These are phyloP conservation scores for Akanthomyces uredinophilus DNA, from an alignment of 2,329 filamentous ascomycete genomes.

Conservation along the genomic window DNA sequence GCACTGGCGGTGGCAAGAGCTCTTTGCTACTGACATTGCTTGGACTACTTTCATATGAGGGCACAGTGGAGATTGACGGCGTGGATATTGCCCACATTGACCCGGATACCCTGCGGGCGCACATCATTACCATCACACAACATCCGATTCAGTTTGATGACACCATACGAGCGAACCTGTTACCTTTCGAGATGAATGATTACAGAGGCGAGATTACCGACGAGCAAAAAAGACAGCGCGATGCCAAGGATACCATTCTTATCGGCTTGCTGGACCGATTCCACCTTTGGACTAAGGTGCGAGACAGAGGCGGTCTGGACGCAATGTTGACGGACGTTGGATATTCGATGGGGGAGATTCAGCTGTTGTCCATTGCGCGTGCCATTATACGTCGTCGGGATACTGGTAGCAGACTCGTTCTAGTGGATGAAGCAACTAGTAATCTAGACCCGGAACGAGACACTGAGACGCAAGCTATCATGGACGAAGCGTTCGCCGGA, in stretches of 20 bases:
- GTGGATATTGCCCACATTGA: constrained; percentile 35
- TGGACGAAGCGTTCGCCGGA: background rate
- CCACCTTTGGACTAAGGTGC: background rate
- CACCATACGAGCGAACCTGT: constrained; percentile 37
- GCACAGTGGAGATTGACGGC: constrained; percentile 36
- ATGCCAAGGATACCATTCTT: background rate
- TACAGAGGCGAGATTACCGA: background rate
- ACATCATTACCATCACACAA: constrained; percentile 40
- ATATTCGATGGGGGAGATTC: background rate
- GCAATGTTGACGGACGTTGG: background rate
- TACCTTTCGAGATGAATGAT: background rate
- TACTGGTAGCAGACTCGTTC: background rate
- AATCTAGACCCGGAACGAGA: background rate
- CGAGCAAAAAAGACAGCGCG: background rate
- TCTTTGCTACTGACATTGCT: background rate
- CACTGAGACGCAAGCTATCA: background rate
- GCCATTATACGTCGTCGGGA: background rate
- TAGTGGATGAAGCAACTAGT: background rate
- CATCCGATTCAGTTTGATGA: constrained; percentile 39
- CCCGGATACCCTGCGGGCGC: constrained; percentile 34
- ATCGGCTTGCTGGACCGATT: background rate
- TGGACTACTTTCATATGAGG: background rate
- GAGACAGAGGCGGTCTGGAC: background rate
- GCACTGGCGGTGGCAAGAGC: background rate
- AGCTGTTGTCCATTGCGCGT: constrained; percentile 1